Base-by-base conservation (phyloP, 2,329 filamentous ascomycete species). In the Colletotrichum gloeosporioides region DNA sequence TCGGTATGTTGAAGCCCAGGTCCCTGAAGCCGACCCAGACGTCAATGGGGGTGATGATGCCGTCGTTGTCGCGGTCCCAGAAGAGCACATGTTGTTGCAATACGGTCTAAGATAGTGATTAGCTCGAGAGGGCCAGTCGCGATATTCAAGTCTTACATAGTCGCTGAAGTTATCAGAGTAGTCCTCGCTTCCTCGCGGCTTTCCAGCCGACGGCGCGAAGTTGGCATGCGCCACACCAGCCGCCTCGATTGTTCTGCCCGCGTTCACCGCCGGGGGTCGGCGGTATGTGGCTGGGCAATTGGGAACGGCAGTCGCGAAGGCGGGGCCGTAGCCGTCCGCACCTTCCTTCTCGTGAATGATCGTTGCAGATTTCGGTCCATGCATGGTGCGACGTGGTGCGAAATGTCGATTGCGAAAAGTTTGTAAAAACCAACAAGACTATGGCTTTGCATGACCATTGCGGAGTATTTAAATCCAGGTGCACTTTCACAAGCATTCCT, bases 1-100 rank as follows among this genome's bases (percentile, higher is more conserved):
- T 84, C 5, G 82, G 57, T 8, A 84, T 69, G 68, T 79, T 82
- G 80, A 86, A 86, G 3, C 85, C 85, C 0, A 86, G 76, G 2
- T 83, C 82, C 1, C 82, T 82, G 73, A 86, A 86, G 4, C 85
- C 85, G 8, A 61, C 72, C 78, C 83, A 86, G 2, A 84, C 84
- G 67, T 87, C 83, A 53, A 71, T 74, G 0, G 84, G 85, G 32
- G 78, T 83, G 74, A 86, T 86, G n/a, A 81, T 57, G 8, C 83
- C 83, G 69, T 86, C 84, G 15, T 68, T 66, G 77, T 87, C 80
- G 18, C 82, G 83, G 73, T 87, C 84, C 81, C 83, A 86, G 78
- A 86, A 86, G n/a, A 83, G 77, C n/a, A 83, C 73, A 69, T 86
- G 85, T 55, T 83, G 83, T 63, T 86, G 85, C 1, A 86, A 73